Evolutionary conservation across 768 basidiomycete species (phyloP), one percentile per base, ranked within the genome.

Genomic region (Mycena belliarum): DNA sequence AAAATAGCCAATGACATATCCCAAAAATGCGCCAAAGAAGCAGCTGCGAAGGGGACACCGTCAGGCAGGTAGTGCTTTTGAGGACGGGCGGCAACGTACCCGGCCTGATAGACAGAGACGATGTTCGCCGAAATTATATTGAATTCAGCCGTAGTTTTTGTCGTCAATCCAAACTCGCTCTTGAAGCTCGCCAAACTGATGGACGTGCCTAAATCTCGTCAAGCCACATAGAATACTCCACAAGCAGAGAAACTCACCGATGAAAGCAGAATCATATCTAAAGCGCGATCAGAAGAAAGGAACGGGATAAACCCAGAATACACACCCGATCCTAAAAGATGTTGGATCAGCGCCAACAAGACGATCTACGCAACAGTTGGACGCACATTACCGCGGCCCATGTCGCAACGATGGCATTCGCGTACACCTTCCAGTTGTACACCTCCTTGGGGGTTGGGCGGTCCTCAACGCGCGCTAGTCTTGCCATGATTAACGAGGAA

Each of bases 41-140:
- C 70, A 70, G 35, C 72, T 48, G 18, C 21, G 49, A 29, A 55
- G 8, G 25, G 55, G 33, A 35, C 33, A 54, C n/a, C n/a, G n/a
- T n/a, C n/a, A n/a, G n/a, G n/a, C n/a, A n/a, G n/a, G n/a, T n/a
- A n/a, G n/a, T n/a, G n/a, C n/a, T n/a, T n/a, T n/a, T n/a, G n/a
- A n/a, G n/a, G n/a, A n/a, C n/a, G n/a, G 2, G 3, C n/a, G 9
- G 2, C 25, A 10, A 20, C 61, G 24, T 47, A 74, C 72, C 78
- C 77, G 11, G 74, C 81, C 55, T 80, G 79, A 64, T 74, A 81
- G 11, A 72, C 64, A 10, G 79, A 78, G 18, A 81, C 78, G 33
- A 81, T 74, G 58, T 81, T 81, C 11, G 78, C 73, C 6, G 73
- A 75, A 44, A 76, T 70, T 24, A 68, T 51, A 24, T 73, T 69